phyloP scores from a whole-genome alignment of 768 basidiomycete species.

The Lentinula guzmanii region DNA sequence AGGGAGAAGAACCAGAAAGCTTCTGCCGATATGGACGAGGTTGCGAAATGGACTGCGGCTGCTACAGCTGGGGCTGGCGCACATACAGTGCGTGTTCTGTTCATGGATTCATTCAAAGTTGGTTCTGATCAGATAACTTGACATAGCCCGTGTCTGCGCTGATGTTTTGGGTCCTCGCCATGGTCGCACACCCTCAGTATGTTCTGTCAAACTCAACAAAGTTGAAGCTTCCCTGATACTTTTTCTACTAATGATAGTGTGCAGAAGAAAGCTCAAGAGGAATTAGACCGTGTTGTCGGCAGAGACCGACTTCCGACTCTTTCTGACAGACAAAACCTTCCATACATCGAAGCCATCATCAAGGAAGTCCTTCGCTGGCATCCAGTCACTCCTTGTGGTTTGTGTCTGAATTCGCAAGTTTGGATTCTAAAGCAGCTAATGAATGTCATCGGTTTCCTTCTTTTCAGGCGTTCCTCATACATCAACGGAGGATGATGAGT shows the following conservation, averaged over 20 bases:
- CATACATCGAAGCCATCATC: constrained; percentile 22
- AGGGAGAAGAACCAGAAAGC: neutral
- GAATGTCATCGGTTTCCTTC: neutral
- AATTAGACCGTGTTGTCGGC: constrained; percentile 29
- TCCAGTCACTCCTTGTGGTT: neutral
- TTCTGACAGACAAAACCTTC: constrained; percentile 16
- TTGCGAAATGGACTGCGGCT: constrained; percentile 1
- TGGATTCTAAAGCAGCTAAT: neutral
- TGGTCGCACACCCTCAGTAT: constrained; percentile 1
- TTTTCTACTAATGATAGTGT: constrained; percentile 25
- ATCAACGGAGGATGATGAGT: constrained; percentile 22
- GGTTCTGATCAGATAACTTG: neutral
- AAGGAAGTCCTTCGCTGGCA: constrained; percentile 15
- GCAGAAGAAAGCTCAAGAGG: constrained; percentile 23
- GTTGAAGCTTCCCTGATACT: constrained; percentile 32
- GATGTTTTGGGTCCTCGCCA: neutral
- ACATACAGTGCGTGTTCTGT: neutral
- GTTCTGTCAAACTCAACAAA: constrained; percentile 16
- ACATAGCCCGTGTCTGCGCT: neutral
- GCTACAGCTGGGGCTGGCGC: neutral
- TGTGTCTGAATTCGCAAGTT: neutral
- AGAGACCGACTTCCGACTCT: constrained; percentile 19
- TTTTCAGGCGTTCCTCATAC: constrained; percentile 19
- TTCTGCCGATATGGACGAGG: neutral
- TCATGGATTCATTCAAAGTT: neutral